phyloP scores from a whole-genome alignment of 352 stramenopile genomes.

The Pythium grandisporangium region DNA sequence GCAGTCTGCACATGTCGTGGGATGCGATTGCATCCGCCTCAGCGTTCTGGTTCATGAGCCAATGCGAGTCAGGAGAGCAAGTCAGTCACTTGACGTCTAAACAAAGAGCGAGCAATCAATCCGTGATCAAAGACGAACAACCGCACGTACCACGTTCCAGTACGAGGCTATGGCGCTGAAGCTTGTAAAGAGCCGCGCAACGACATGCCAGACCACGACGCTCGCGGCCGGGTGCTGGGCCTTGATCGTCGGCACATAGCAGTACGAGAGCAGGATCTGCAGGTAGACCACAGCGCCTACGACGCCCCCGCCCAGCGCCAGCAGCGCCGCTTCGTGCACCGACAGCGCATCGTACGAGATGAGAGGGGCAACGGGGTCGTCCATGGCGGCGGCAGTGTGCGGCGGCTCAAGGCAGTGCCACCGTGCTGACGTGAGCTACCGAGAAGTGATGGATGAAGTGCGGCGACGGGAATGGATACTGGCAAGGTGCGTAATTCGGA shows the following conservation, averaged over 20 bases:
- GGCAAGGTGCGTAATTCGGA: too few relatives aligned
- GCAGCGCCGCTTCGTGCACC: constrained; percentile 29
- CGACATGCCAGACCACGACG: constrained; percentile 74
- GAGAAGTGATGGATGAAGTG: too few relatives aligned
- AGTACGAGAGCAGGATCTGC: constrained; percentile 58
- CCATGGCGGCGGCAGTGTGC: too few relatives aligned
- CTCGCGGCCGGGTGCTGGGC: constrained; percentile 67
- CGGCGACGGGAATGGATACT: too few relatives aligned
- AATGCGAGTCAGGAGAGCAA: too few relatives aligned
- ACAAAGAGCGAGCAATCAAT: not conserved
- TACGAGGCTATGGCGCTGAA: constrained; percentile 53
- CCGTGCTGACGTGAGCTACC: too few relatives aligned
- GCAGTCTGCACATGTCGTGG: constrained; percentile 22
- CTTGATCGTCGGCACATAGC: constrained; percentile 66
- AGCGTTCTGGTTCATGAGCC: not conserved
- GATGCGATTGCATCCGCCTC: constrained; percentile 1
- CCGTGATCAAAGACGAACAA: not conserved
- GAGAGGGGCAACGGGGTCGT: too few relatives aligned
- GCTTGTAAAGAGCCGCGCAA: constrained; percentile 48
- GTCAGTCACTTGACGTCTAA: not conserved
- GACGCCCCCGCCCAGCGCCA: constrained; percentile 54
- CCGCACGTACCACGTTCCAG: constrained; percentile 22
- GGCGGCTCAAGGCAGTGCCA: too few relatives aligned
- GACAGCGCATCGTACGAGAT: constrained; percentile 67
- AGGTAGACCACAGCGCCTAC: constrained; percentile 49